Conservation (phyloP, 164 flowering plant genomes). For the Dillenia suffruticosa region DNA sequence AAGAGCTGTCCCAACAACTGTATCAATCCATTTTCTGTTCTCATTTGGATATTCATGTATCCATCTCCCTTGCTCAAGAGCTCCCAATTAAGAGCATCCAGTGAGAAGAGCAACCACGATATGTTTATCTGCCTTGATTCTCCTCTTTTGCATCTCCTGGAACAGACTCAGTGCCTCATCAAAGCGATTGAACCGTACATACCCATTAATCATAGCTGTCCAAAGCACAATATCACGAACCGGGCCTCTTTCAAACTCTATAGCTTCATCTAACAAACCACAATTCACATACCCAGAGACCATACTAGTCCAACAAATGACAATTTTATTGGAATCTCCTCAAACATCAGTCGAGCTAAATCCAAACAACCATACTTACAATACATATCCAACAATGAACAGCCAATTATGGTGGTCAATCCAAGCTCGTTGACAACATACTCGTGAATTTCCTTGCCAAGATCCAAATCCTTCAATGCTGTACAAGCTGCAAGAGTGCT, state of each 20-base stretch:
- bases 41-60: conserved; percentile 56
- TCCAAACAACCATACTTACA: conserved; percentile 58
- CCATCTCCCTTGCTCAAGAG: conserved; percentile 87
- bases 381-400: conserved; percentile 72
- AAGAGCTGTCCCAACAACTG: conserved; percentile 71
- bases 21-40: conserved; percentile 37
- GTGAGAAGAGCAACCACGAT: conserved; percentile 65
- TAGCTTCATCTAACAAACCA: conserved; percentile 63
- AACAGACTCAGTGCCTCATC: conserved; percentile 69
- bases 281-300: conserved; percentile 58
- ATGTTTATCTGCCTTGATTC: conserved; percentile 57
- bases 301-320: conserved; percentile 76
- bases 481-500: conserved; percentile 70
- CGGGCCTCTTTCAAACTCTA: conserved; percentile 56
- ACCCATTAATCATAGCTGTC: conserved; percentile 89
- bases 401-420: conserved; percentile 44
- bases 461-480: conserved; percentile 49
- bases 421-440: conserved; percentile 34
- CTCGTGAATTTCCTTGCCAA: conserved; percentile 58
- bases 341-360: conserved; percentile 41
- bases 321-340: conserved; percentile 52
- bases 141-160: conserved; percentile 51
- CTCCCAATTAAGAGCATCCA: conserved; percentile 74
- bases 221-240: conserved; percentile 65
- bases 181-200: conserved; percentile 59